Base-by-base conservation (phyloP, 441 rosid genomes). In the Populus hybrid region DNA sequence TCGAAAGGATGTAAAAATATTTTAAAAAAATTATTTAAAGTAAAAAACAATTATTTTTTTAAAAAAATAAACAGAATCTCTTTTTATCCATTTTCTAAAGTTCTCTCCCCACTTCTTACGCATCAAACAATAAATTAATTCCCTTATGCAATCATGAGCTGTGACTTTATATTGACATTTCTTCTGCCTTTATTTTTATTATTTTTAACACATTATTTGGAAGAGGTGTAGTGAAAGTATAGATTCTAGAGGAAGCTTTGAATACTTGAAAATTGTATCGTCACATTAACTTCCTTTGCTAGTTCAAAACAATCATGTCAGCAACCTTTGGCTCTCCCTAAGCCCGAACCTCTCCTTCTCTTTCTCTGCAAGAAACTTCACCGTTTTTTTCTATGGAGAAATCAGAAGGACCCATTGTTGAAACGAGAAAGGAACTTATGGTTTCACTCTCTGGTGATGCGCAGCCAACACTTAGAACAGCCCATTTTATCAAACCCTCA, bases 401-500 rank as follows among this genome's bases (percentile, higher is more conserved):
- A 46, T 32, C 26, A 4, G 35, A 42, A n/a, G 76, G 77, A 7
- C 18, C 28, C 28, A 74, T 87, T 75, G 76, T 84, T 40, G 85
- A 82, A 71, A 77, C 34, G 46, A 79, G 88, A 77, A 83, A 84
- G 67, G 85, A 75, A 36, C 67, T 80, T 5, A 83, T 87, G 85
- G 78, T 87, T 18, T 77, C 88, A 57, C 69, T 34, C 7, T n/a
- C 34, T 34, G 75, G 72, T 26, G 63, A 64, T 23, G 36, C 40
- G 8, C 8, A 8, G 0, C 75, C 82, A 21, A 70, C 50, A 21
- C 76, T 80, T 8, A 83, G 83, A 78, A 80, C 67, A 34, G 82
- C 80, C 76, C 84, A 87, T 68, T 88, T 88, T 74, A 74, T 72
- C 5, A 84, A 82, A 61, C 87, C 84, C 18, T 34, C 71, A 23